Evolutionary conservation across 345 rosid species (phyloP).

Genomic region (Salix purpurea): DNA sequence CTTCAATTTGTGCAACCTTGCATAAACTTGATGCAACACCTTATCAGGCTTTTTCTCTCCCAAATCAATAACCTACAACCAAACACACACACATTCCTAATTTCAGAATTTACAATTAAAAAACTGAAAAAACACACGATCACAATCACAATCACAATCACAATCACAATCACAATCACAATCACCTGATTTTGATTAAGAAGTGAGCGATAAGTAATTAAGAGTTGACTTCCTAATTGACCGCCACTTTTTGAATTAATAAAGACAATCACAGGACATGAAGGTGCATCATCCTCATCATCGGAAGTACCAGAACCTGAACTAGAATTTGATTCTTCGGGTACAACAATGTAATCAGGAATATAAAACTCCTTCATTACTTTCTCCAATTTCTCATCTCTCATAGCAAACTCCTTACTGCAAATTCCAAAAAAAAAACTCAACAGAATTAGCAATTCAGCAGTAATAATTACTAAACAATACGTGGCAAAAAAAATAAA

Average conservation of each 20-base stretch:
- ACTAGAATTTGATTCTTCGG: constrained; percentile 19
- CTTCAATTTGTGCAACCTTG: constrained; percentile 36
- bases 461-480: too few species aligned
- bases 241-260: constrained; percentile 72
- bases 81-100: neutral
- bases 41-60: constrained; percentile 48
- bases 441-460: neutral
- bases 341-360: constrained; percentile 43
- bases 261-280: constrained; percentile 61
- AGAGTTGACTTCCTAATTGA: constrained; percentile 65
- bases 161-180: too few species aligned
- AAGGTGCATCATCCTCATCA: constrained; percentile 10
- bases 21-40: constrained; percentile 45
- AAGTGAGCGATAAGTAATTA: constrained; percentile 44
- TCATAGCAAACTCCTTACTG: constrained; percentile 17
- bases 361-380: constrained; percentile 30
- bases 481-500: neutral
- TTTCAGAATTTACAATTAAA: neutral
- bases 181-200: constrained; percentile 56
- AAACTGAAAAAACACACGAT: neutral
- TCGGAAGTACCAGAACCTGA: neutral
- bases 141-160: too few species aligned
- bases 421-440: neutral
- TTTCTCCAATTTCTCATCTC: neutral
- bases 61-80: constrained; percentile 56